These are phyloP conservation scores for Trichoderma sp. DNA, from an alignment of 2,329 filamentous ascomycete genomes.

Conservation along the genomic window DNA sequence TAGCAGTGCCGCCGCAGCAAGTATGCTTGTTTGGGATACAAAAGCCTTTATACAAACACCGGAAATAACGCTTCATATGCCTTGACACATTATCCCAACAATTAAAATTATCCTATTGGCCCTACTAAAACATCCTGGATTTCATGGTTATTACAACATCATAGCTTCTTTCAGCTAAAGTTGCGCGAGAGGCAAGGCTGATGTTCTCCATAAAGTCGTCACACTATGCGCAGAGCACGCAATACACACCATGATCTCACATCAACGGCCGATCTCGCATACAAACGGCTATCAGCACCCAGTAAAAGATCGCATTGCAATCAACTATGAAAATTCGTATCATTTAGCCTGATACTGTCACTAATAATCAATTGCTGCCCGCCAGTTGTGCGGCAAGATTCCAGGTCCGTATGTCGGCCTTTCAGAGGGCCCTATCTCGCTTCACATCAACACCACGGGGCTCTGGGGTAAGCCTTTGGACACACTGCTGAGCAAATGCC, in stretches of 20 bases:
- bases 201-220: slow-evolving; percentile 10
- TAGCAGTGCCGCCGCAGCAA: not conserved
- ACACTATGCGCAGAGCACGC: slow-evolving; percentile 14
- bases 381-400: not conserved
- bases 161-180: not conserved
- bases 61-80: not conserved
- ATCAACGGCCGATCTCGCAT: slow-evolving; percentile 17
- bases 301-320: not conserved
- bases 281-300: not conserved
- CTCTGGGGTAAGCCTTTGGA: not conserved
- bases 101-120: not conserved
- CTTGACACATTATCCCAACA: not conserved
- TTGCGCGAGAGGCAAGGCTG: not conserved
- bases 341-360: not conserved
- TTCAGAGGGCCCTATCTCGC: not conserved
- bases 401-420: slow-evolving; percentile 13
- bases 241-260: slow-evolving; percentile 17
- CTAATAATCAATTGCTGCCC: not conserved
- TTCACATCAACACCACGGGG: not conserved
- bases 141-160: not conserved
- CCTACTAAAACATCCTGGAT: not conserved
- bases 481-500: not conserved
- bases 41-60: not conserved
- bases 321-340: not conserved
- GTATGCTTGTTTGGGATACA: not conserved